Conservation (phyloP, 2,329 filamentous ascomycete species). For the Ophiocordyceps camponoti-leonardi region DNA sequence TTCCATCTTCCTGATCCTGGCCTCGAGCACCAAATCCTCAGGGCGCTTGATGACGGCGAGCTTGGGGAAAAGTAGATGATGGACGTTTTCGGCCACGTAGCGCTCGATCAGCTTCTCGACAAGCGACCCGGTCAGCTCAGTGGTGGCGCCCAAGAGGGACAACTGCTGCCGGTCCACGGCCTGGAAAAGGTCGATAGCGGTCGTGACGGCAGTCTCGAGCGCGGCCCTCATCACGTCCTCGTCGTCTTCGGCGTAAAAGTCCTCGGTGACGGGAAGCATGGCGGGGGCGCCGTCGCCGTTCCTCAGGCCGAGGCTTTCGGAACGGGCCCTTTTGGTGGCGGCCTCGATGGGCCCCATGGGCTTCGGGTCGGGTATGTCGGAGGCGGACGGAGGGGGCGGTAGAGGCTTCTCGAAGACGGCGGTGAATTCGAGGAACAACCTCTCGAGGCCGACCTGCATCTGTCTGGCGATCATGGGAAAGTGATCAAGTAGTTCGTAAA, state of each 20-base stretch:
- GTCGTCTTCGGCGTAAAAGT: conserved; percentile 70
- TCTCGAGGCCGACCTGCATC: conserved; percentile 85
- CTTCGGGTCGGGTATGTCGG: conserved; percentile 38
- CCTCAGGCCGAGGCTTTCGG: conserved; percentile 26
- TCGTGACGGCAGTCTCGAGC: conserved; percentile 79
- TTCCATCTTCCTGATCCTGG: conserved; percentile 83
- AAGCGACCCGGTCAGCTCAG: conserved; percentile 77
- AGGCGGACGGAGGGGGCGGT: conserved; percentile 52
- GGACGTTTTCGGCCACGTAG: conserved; percentile 85
- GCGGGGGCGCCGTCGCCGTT: conserved; percentile 13
- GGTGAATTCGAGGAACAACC: conserved; percentile 77
- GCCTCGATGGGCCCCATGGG: conserved; percentile 38
- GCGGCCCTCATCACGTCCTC: conserved; percentile 81
- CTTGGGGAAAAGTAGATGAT: conserved; percentile 74
- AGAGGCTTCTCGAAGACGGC: conserved; percentile 72
- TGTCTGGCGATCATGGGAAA: conserved; percentile 94
- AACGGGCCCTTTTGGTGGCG: conserved; percentile 37
- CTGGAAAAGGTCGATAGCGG: conserved; percentile 90
- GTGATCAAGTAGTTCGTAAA: conserved; percentile 73
- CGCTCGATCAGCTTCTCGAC: conserved; percentile 91
- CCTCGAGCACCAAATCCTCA: conserved; percentile 77
- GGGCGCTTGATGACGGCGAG: conserved; percentile 60
- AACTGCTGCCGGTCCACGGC: conserved; percentile 90
- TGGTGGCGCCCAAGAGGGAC: conserved; percentile 79
- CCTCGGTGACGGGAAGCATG: conserved; percentile 34